These are phyloP conservation scores for Chaetomiaceae sp. DNA, from an alignment of 2,329 filamentous ascomycete genomes.

Conservation along the genomic window DNA sequence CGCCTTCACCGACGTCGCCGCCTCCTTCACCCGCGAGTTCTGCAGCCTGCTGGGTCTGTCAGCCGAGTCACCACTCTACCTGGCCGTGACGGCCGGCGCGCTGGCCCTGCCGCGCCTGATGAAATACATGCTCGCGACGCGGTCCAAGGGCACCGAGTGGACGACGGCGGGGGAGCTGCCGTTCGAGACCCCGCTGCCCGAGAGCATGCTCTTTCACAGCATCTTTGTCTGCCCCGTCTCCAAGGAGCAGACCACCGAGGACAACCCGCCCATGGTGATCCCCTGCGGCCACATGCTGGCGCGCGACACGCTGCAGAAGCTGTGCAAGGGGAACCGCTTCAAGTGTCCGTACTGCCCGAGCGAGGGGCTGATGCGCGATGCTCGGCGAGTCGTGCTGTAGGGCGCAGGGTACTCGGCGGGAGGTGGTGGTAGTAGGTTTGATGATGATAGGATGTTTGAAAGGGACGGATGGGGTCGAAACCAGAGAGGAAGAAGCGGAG, in stretches of 20 bases:
- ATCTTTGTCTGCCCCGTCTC: constrained; percentile 98
- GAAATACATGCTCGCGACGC: constrained; percentile 84
- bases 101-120: constrained; percentile 85
- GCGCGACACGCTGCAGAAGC: constrained; percentile 71
- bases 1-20: constrained; percentile 72
- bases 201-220: constrained; percentile 73
- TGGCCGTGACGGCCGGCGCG: constrained; percentile 85
- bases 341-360: constrained; percentile 96
- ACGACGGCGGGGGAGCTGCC: constrained; percentile 86
- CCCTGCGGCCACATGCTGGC: constrained; percentile 94
- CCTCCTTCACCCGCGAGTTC: constrained; percentile 91
- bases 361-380: constrained; percentile 75
- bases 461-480: too few relatives aligned
- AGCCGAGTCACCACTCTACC: constrained; percentile 86
- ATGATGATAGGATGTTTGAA: too few relatives aligned
- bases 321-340: constrained; percentile 75
- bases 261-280: constrained; percentile 95
- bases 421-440: not conserved
- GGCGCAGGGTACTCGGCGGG: not conserved
- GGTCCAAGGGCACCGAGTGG: constrained; percentile 89
- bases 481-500: too few relatives aligned
- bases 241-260: constrained; percentile 91
- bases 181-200: constrained; percentile 62
- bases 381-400: constrained; percentile 65
- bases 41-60: constrained; percentile 87